Evolutionary conservation across 306 rosid genomes (phyloP), one percentile per base, ranked within the genome.

Genomic region (Medicago arabica): DNA sequence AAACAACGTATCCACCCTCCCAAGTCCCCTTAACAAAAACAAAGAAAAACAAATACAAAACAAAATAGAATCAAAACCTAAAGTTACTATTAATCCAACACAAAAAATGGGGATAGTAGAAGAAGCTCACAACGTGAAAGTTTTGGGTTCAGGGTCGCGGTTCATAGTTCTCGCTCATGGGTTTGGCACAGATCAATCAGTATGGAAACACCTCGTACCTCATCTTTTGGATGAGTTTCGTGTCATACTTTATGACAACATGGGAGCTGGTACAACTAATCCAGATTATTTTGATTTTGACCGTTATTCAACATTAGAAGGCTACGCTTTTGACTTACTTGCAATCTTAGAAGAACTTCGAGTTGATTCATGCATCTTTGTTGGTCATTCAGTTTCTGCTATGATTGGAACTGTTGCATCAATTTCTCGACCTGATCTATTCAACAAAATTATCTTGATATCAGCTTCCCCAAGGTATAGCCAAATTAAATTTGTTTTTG

Each of bases 151-250:
- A 1, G 85, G 87, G 1, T 9, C 74, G 8, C 38, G 85, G 40
- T 77, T 16, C 1, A 76, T 84, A 19, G 87, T 84, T 77, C 78
- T 84, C 10, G 87, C 85, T 36, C 87, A 84, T 40, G 82, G 85
- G 6, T 80, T 84, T 9, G 87, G 87, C 25, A 84, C 85, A 4
- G 87, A 84, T 25, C 87, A 84, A 58, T 80, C 85, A 0, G 78
- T 84, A 28, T 84, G 87, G 87, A 84, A 84, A 46, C 85, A 84
- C 70, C 71, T 84, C 9, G 87, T 84, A 2, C 87, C 87, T 31
- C 80, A 84, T 62, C 83, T 84, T 23, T 4, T 77, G 7, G 87
- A 84, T 12, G 78, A 84, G 1, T 84, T 84, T 31, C 82, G 80
- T 0, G 87, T 84, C 19, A 12, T 84, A 1, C 44, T 80, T 17